Conservation (phyloP, 2,329 filamentous ascomycete genomes). For the Sarocladiaceae sp. region DNA sequence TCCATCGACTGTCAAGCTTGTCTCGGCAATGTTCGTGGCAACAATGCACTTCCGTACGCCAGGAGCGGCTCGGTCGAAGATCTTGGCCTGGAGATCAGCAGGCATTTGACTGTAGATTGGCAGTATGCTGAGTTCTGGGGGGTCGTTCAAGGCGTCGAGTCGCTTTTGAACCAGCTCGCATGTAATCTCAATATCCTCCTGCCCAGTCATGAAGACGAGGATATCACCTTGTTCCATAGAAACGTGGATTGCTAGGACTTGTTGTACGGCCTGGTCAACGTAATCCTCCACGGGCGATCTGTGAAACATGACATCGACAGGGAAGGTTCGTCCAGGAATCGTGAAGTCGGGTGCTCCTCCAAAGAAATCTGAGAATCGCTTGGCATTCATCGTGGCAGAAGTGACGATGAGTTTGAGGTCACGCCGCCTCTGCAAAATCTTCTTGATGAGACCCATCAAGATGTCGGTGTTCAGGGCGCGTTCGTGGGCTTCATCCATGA, state of each 20-base stretch:
- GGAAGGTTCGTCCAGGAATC: conserved; percentile 93
- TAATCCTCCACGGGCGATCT: conserved; percentile 95
- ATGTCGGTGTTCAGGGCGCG: conserved; percentile 95
- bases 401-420: conserved; percentile 97
- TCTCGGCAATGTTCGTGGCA: conserved; percentile 97
- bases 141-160: conserved; percentile 83
- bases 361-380: conserved; percentile 92
- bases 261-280: conserved; percentile 93
- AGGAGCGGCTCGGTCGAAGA: conserved; percentile 85
- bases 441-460: conserved; percentile 95
- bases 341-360: conserved; percentile 94
- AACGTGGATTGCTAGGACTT: conserved; percentile 91
- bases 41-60: conserved; percentile 97
- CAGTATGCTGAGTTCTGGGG: conserved; percentile 86
- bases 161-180: conserved; percentile 89
- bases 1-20: conserved; percentile 93
- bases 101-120: conserved; percentile 99
- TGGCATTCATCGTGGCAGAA: conserved; percentile 97
- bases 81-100: conserved; percentile 93
- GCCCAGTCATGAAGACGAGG: conserved; percentile 97
- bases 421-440: conserved; percentile 80
- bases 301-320: conserved; percentile 93
- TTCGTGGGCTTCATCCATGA: conserved; percentile 99
- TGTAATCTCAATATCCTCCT: conserved; percentile 96
- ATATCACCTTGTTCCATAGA: conserved; percentile 92